These are phyloP conservation scores for Neurospora pannonica DNA, from an alignment of 495 filamentous ascomycete genomes.

Conservation along the genomic window DNA sequence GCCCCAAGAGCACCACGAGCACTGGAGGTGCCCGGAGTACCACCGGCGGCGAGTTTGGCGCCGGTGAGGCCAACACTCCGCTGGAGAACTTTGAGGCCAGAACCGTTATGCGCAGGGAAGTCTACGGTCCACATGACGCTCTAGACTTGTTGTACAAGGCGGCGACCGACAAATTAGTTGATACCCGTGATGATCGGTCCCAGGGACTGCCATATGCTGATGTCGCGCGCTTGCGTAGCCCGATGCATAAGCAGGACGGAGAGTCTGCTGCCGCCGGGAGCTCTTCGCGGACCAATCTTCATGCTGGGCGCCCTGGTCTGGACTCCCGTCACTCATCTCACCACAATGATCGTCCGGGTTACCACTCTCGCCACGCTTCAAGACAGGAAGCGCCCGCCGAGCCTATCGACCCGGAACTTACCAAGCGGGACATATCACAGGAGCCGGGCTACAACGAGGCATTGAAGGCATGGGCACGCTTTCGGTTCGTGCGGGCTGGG, in stretches of 20 bases:
- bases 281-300: conserved; percentile 10
- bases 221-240: conserved; percentile 5
- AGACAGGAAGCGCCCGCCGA: conserved; percentile 13
- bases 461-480: conserved; percentile 75
- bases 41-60: conserved; percentile 34
- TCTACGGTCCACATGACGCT: conserved; percentile 62
- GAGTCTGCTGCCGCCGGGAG: conserved; percentile 4
- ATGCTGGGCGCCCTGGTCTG: conserved; percentile 8
- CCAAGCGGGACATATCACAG: conserved; percentile 17
- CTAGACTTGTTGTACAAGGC: conserved; percentile 62
- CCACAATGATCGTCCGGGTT: conserved; percentile 6
- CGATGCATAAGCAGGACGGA: conserved; percentile 17
- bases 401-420: conserved; percentile 29
- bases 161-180: conserved; percentile 47
- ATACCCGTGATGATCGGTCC: conserved; percentile 5
- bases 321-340: conserved; percentile 13
- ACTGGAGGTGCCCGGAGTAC: conserved; percentile 11
- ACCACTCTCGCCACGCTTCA: conserved; percentile 13
- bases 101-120: conserved; percentile 51
- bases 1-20: conserved; percentile 18
- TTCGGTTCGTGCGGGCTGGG: conserved; percentile 86
- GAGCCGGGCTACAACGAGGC: conserved; percentile 55
- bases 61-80: conserved; percentile 33
- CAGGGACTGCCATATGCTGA: conserved; percentile 9
- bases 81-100: conserved; percentile 52